A percentile compares a stretch with the other conserved stretches of the same genome.
These are phyloP conservation scores for Aspergillus tamarii DNA, from an alignment of 2,329 filamentous ascomycete species.

Conservation along the genomic window DNA sequence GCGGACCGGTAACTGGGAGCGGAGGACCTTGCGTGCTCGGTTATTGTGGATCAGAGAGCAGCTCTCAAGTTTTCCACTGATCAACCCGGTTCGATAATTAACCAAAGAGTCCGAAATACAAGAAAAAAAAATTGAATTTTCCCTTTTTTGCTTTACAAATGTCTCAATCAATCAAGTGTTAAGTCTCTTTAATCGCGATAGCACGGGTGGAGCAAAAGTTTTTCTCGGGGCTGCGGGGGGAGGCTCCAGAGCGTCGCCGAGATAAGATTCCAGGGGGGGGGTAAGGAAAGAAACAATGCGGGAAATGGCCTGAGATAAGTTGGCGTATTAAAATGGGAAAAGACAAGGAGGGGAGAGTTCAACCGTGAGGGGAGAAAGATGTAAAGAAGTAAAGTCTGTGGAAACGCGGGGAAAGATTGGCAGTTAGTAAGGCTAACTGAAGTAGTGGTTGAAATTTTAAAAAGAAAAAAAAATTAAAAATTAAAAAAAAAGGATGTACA, in stretches of 20 bases:
- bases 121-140: background rate
- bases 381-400: conserved; percentile 4
- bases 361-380: background rate
- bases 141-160: background rate
- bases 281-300: background rate
- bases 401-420: conserved; percentile 9
- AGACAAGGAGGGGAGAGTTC: conserved; percentile 8
- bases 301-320: conserved; percentile 1
- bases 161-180: background rate
- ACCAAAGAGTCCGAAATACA: background rate
- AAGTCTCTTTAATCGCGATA: background rate
- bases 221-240: conserved; percentile 16
- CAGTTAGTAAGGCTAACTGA: background rate
- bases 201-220: conserved; percentile 16
- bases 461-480: background rate
- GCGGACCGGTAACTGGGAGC: conserved; percentile 6
- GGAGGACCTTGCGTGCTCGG: conserved; percentile 1
- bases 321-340: background rate
- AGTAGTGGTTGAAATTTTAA: background rate
- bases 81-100: background rate
- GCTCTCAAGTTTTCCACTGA: background rate
- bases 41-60: background rate
- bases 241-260: conserved; percentile 3
- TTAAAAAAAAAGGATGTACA: background rate
- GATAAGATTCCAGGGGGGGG: background rate